Percentiles rank a stretch among this genome's conserved stretches.
phyloP scores from a whole-genome alignment of 352 stramenopile genomes.

The Phytophthora crassamura region DNA sequence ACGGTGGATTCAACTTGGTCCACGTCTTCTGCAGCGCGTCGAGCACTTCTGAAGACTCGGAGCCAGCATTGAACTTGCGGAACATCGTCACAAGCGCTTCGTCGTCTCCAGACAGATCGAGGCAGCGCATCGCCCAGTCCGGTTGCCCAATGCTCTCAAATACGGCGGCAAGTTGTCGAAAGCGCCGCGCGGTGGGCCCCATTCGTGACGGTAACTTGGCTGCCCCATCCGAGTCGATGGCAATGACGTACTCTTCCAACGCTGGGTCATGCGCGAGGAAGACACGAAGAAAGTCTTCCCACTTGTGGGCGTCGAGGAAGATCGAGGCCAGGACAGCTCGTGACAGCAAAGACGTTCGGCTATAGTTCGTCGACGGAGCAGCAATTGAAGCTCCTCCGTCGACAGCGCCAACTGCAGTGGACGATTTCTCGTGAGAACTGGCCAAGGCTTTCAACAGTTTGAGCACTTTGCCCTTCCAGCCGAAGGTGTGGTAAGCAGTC shows the following conservation, averaged over 20 bases:
- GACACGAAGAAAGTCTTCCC: conserved; percentile 59
- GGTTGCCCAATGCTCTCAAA: conserved; percentile 64
- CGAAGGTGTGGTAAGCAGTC: conserved; percentile 58
- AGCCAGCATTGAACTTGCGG: conserved; percentile 26
- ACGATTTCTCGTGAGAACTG: conserved; percentile 22
- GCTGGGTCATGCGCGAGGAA: conserved; percentile 58
- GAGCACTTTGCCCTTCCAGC: conserved; percentile 63
- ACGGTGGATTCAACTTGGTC: conserved; percentile 55
- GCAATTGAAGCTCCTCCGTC: conserved; percentile 17
- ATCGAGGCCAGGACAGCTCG: conserved; percentile 51
- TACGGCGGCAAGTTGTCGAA: conserved; percentile 49
- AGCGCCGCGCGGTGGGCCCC: conserved; percentile 41
- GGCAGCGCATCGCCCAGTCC: conserved; percentile 61
- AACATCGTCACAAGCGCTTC: conserved; percentile 62
- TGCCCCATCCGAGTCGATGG: conserved; percentile 42
- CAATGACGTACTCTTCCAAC: conserved; percentile 76
- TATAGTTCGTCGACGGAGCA: conserved; percentile 45
- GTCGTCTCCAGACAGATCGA: conserved; percentile 79
- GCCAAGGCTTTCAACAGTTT: conserved; percentile 51
- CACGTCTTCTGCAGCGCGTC: conserved; percentile 61
- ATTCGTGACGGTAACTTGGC: conserved; percentile 75
- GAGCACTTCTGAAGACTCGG: conserved; percentile 34
- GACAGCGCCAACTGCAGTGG: conserved; percentile 6
- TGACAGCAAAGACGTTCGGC: conserved; percentile 49
- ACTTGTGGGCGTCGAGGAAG: conserved; percentile 59